A percentile compares a stretch with the other conserved stretches of the same genome.
Conservation (phyloP, 2,329 filamentous ascomycete genomes). For the Diaporthe caulivora region DNA sequence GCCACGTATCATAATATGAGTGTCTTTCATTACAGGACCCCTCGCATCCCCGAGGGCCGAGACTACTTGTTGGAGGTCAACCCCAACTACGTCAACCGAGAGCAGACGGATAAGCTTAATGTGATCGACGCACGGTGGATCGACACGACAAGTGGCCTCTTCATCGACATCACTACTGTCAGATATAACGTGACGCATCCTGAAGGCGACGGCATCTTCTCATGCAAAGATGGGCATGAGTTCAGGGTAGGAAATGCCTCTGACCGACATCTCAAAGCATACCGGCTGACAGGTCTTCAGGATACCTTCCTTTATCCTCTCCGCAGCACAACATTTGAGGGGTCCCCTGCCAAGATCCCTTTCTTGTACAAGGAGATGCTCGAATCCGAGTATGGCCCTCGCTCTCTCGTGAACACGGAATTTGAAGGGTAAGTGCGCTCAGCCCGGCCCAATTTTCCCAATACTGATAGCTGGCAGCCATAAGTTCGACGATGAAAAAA, state of each 20-base stretch:
- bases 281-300: slow-evolving; percentile 46
- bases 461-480: slow-evolving; percentile 50
- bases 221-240: slow-evolving; percentile 65
- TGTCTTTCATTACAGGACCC: slow-evolving; percentile 58
- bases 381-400: slow-evolving; percentile 67
- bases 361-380: slow-evolving; percentile 71
- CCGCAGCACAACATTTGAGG: slow-evolving; percentile 77
- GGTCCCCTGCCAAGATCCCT: slow-evolving; percentile 74
- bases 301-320: slow-evolving; percentile 76
- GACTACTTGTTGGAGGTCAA: slow-evolving; percentile 64
- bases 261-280: background rate
- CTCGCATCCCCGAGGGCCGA: slow-evolving; percentile 52
- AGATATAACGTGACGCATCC: slow-evolving; percentile 61
- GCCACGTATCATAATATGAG: slow-evolving; percentile 75
- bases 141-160: slow-evolving; percentile 59
- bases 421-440: slow-evolving; percentile 63
- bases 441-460: background rate
- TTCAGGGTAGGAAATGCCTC: slow-evolving; percentile 54
- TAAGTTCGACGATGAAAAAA: slow-evolving; percentile 54
- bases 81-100: slow-evolving; percentile 55
- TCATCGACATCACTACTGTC: slow-evolving; percentile 64
- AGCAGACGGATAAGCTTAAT: slow-evolving; percentile 54
- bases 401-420: slow-evolving; percentile 62
- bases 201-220: slow-evolving; percentile 58
- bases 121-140: slow-evolving; percentile 64